A percentile compares a stretch with the other conserved stretches of the same genome.
Evolutionary conservation across 1,139 yeast species (phyloP).

Genomic region (Petasospora rhodanensis): DNA sequence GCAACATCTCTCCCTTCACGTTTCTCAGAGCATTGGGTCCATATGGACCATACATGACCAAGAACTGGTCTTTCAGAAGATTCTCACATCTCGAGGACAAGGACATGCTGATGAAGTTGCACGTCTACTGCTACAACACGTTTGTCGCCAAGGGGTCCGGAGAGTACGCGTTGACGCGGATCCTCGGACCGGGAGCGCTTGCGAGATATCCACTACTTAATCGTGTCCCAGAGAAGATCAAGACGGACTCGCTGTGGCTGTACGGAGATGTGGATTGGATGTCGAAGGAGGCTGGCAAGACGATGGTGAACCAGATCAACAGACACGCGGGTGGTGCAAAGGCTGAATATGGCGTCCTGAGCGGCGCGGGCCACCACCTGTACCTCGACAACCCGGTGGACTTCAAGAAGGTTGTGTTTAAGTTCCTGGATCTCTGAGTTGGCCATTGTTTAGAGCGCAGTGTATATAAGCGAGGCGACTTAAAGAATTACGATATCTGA

Average conservation of each 20-base stretch:
- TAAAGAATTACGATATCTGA: too few relatives aligned
- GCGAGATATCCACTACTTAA: slow-evolving; percentile 75
- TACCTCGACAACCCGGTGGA: slow-evolving; percentile 64
- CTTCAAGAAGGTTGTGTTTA: slow-evolving; percentile 17
- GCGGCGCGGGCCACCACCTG: slow-evolving; percentile 71
- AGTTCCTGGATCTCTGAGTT: slow-evolving; percentile 16
- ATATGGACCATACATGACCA: slow-evolving; percentile 52
- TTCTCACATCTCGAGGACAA: slow-evolving; percentile 33
- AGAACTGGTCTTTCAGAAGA: slow-evolving; percentile 49
- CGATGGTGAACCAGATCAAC: slow-evolving; percentile 35
- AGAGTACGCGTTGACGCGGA: slow-evolving; percentile 58
- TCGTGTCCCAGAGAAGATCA: slow-evolving; percentile 44
- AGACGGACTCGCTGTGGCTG: slow-evolving; percentile 51
- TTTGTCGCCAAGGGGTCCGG: slow-evolving; percentile 60
- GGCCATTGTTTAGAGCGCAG: too few relatives aligned
- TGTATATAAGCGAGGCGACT: too few relatives aligned
- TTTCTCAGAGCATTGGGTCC: slow-evolving; percentile 53
- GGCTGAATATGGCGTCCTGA: slow-evolving; percentile 41
- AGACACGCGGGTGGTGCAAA: slow-evolving; percentile 25
- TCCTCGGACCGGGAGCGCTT: slow-evolving; percentile 69
- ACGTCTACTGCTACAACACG: slow-evolving; percentile 56
- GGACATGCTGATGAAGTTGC: slow-evolving; percentile 29
- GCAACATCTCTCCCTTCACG: slow-evolving; percentile 38
- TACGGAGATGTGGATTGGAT: slow-evolving; percentile 88
- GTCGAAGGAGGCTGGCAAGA: slow-evolving; percentile 70